Evolutionary conservation across 1,139 yeast species (phyloP), one percentile per base, ranked within the genome.

Genomic region (Nadsonia starkeyi-henricii): DNA sequence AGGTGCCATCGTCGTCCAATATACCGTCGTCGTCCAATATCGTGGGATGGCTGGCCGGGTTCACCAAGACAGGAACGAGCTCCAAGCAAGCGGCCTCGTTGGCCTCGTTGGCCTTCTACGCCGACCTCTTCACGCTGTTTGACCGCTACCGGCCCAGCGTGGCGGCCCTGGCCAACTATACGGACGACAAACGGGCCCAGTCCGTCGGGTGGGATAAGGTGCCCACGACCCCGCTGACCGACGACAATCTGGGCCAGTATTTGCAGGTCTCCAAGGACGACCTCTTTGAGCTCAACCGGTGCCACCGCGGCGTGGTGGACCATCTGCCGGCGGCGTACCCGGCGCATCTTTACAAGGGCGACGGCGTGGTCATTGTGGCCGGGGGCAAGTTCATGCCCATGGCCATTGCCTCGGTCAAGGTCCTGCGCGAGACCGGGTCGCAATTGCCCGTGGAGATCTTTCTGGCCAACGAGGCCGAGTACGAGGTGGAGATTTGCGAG

Each of bases 311-410:
- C 42, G 80, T 78, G 41, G 75, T 81, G 30, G 67, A 68, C 1
- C 64, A 68, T 26, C 61, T 82, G 26, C 81, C 83, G 1, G 61
- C 67, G 0, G 53, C 58, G 2, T 61, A 65, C 20, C 81, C 86
- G 0, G 62, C 65, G 30, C 66, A 57, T 4, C 45, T 59, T n/a
- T 63, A 60, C 51, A 45, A 53, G 12, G 89, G 89, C 0, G 71
- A 77, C 51, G 95, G 95, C 28, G 78, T 85, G 42, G 95, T 85
- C 1, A 81, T 78, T 58, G 89, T 83, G 39, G 91, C 91, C 19
- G 94, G 94, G 43, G 91, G 89, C 1, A 74, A 73, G 55, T 83
- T 79, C 67, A 81, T 83, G 59, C 81, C 93, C 73, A 67, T 83
- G 54, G 75, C 86, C 17, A 66, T 83, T 45, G 66, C 82, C 26